Conservation (phyloP, 257 asterid species). For the Salvia splendens region DNA sequence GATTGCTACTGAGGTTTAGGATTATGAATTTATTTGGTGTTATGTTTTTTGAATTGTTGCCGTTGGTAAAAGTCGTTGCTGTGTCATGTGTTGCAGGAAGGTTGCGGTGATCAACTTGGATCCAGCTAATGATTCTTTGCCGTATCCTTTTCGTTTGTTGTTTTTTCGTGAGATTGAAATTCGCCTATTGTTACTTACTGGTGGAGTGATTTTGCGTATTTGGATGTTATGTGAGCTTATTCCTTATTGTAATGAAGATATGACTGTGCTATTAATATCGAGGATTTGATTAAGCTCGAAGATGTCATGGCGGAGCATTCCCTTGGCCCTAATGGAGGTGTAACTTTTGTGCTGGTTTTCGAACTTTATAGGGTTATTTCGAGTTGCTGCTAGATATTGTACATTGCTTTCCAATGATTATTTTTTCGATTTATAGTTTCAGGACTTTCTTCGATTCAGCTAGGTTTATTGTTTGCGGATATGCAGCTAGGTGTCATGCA, state of each 20-base stretch:
- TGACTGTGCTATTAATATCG: conserved; percentile 88
- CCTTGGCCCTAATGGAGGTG: conserved; percentile 99
- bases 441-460: not conserved
- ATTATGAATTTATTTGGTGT: not conserved
- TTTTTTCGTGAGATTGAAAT: conserved; percentile 1
- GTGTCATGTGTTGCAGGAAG: conserved; percentile 62
- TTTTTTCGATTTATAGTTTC: not conserved
- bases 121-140: conserved; percentile 93
- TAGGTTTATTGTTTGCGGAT: no score
- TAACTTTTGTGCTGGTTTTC: conserved; percentile 27
- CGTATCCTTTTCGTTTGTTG: conserved; percentile 64
- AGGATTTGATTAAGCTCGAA: conserved; percentile 80
- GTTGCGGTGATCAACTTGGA: conserved; percentile 92
- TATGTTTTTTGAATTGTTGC: not conserved
- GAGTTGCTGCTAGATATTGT: not conserved
- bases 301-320: conserved; percentile 95
- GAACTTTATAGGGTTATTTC: conserved; percentile 11
- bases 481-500: no score
- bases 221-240: conserved; percentile 24
- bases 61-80: not conserved
- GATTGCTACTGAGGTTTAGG: not conserved
- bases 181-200: conserved; percentile 10
- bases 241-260: conserved; percentile 67
- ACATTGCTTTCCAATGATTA: not conserved
- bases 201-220: conserved; percentile 7